Base-by-base conservation (phyloP, 2,329 filamentous ascomycete genomes). In the Cladosporium sp. region DNA sequence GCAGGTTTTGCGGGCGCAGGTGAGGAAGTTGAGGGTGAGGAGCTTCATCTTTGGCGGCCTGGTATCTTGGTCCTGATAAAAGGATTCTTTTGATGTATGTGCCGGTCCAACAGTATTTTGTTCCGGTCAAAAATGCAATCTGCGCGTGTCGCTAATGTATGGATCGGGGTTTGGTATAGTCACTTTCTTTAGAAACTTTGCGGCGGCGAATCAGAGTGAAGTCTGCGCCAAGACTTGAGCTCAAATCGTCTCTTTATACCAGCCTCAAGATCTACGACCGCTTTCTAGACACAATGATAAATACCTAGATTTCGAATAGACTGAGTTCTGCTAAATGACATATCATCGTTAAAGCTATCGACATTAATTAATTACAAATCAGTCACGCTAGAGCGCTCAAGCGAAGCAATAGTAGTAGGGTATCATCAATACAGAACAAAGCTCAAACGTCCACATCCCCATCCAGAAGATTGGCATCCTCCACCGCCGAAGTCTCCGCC, bases 1-100 rank as follows among this genome's bases (percentile, higher is more conserved):
- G 85, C 93, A 98, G 53, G 87, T 79, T 78, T 96, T 97, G 68
- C 95, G 87, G 57, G 93, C 92, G 77, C 93, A 98, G 64, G 89
- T 93, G 59, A 97, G 77, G 73, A 98, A 98, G 74, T 97, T 97
- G 65, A 95, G 85, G 56, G 90, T 96, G 49, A 97, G 82, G 58
- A 97, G 77, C 72, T 97, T 97, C 93, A 98, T 98, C 9, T 35
- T 40, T 56, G 38, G 9, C 10, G 48, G 42, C 18, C n/a, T 7
- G 28, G 32, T 11, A 10, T 9, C 14, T 14, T 18, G 14, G n/a
- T n/a, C 6, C 11, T 6, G 13, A n/a, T 22, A 33, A 1, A 28
- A 28, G 22, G 22, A 28, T 28, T 4, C 7, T 28, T 28, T 28
- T 28, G 22, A 28, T 28, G 5, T 28, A 5, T 5, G 22, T 28